phyloP scores from a whole-genome alignment of 768 basidiomycete species.

The Mycena epipterygia region DNA sequence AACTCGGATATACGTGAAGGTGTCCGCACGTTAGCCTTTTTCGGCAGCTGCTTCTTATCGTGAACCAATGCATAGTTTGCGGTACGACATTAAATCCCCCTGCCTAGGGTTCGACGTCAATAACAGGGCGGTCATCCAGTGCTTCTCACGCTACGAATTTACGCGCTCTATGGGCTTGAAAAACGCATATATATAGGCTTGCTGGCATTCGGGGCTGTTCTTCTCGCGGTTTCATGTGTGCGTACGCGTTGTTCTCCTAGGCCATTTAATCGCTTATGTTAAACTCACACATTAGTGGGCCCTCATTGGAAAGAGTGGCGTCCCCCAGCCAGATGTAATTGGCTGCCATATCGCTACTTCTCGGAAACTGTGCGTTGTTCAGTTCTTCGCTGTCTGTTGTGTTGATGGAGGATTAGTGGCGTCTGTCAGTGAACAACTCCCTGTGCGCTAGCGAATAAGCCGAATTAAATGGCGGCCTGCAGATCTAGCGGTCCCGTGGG shows the following conservation, averaged over 20 bases:
- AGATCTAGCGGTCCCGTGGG: constrained; percentile 30
- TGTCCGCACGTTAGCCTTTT: constrained; percentile 20
- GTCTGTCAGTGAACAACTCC: constrained; percentile 4
- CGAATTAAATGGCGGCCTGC: not conserved
- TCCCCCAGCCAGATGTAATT: not conserved
- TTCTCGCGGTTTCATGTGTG: constrained; percentile 12
- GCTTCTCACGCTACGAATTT: constrained; percentile 22
- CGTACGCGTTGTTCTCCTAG: not conserved
- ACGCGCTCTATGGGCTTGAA: constrained; percentile 22
- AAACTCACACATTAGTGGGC: constrained; percentile 2
- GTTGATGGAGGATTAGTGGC: not conserved
- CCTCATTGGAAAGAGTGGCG: constrained; percentile 7
- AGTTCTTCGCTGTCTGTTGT: not conserved
- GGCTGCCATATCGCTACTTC: constrained; percentile 28
- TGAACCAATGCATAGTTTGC: constrained; percentile 24
- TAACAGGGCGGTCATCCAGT: not conserved
- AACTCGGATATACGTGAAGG: not conserved
- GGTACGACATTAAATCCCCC: not conserved
- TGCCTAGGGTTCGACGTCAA: not conserved
- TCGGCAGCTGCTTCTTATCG: constrained; percentile 24
- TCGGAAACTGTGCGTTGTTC: not conserved
- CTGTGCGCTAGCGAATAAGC: not conserved
- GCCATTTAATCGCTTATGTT: not conserved
- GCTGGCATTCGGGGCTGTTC: not conserved
- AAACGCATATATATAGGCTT: not conserved